phyloP scores from a whole-genome alignment of 1,284 basidiomycete genomes.

The Cystobasidium pallidum region DNA sequence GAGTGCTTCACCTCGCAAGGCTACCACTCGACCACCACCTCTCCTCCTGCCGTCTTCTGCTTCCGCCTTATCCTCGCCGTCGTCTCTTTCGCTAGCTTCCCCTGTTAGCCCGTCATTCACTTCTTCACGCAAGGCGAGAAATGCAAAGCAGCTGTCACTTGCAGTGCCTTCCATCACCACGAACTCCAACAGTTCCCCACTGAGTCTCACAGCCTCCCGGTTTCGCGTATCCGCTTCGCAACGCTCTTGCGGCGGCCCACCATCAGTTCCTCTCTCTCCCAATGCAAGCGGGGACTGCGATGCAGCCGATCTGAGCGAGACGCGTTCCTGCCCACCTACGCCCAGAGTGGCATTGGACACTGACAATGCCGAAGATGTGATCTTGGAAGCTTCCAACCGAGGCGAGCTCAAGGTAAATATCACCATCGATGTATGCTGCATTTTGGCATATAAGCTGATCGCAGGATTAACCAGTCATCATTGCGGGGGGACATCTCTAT shows the following conservation, averaged over 20 bases:
- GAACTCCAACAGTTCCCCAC: not conserved
- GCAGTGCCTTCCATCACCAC: conserved; percentile 10
- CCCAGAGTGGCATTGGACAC: conserved; percentile 18
- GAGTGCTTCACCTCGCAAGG: not conserved
- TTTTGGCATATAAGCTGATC: not conserved
- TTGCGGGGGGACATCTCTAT: conserved; percentile 41
- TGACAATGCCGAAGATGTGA: not conserved
- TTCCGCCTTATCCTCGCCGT: conserved; percentile 10
- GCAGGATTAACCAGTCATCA: conserved; percentile 4
- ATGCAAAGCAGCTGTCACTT: conserved; percentile 41
- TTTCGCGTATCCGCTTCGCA: conserved; percentile 1
- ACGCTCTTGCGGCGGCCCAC: not conserved
- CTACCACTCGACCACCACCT: conserved; percentile 2
- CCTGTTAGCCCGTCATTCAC: conserved; percentile 10
- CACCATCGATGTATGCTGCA: not conserved
- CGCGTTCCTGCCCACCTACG: conserved; percentile 43
- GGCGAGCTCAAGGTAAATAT: conserved; percentile 28
- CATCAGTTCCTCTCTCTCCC: conserved; percentile 1
- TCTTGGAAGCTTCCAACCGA: conserved; percentile 1
- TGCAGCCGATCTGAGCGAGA: conserved; percentile 29
- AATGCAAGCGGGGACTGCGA: conserved; percentile 8
- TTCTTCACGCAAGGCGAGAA: conserved; percentile 12
- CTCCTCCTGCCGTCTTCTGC: conserved; percentile 17
- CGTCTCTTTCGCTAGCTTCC: conserved; percentile 18
- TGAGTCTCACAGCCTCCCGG: not conserved